These are phyloP conservation scores for Yarrowia sp. DNA, from an alignment of 805 yeast genomes.

Conservation along the genomic window DNA sequence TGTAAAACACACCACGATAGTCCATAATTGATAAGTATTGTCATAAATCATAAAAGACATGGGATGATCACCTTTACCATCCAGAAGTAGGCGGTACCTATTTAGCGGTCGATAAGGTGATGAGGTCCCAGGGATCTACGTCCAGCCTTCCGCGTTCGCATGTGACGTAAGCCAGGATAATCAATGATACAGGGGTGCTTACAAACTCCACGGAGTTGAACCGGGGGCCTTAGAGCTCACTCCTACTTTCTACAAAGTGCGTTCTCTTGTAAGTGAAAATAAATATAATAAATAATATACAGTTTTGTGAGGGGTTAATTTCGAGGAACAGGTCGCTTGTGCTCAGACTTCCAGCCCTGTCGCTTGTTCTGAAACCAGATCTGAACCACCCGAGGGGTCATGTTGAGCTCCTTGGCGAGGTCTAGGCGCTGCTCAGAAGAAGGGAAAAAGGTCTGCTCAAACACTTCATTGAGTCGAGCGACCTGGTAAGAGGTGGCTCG, in stretches of 20 bases:
- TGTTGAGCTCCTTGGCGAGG: slow-evolving; percentile 74
- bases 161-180: too few species aligned
- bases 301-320: slow-evolving; percentile 39
- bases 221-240: too few species aligned
- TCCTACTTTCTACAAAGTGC: neutral
- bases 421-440: slow-evolving; percentile 71
- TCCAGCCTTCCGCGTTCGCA: too few species aligned
- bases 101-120: neutral
- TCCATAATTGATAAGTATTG: too few species aligned
- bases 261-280: neutral
- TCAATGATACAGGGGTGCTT: too few species aligned
- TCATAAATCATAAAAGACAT: too few species aligned
- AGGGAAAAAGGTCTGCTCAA: slow-evolving; percentile 79
- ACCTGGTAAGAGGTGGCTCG: slow-evolving; percentile 83
- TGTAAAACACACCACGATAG: too few species aligned
- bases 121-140: neutral
- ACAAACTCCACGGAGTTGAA: too few species aligned
- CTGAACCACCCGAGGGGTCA: slow-evolving; percentile 87
- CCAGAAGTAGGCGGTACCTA: too few species aligned
- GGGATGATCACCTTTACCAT: too few species aligned
- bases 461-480: slow-evolving; percentile 71
- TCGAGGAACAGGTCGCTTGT: slow-evolving; percentile 43
- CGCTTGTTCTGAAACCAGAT: slow-evolving; percentile 93
- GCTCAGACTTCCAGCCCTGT: slow-evolving; percentile 49
- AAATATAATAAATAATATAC: slow-evolving; percentile 36